Conservation (phyloP, 176 grass and related monocot genomes). For the Secale cereale region DNA sequence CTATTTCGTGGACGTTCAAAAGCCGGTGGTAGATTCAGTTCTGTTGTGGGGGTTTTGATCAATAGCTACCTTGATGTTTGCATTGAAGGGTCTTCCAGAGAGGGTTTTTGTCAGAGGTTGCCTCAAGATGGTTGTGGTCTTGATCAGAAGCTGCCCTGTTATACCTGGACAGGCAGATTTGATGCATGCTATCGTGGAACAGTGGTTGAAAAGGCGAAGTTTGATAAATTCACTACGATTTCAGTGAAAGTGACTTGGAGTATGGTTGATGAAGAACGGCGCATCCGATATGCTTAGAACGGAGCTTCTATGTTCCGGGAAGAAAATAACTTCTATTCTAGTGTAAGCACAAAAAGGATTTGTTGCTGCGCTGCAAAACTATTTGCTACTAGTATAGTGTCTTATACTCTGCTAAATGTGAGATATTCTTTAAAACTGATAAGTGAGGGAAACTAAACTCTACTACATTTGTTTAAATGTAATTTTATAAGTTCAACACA, state of each 20-base stretch:
- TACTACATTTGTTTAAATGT: no score
- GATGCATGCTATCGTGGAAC: constrained; percentile 5
- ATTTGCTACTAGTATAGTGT: no score
- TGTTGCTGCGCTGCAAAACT: no score
- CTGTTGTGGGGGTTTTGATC: background rate
- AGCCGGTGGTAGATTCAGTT: constrained; percentile 1
- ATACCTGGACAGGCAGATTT: background rate
- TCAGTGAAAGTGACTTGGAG: constrained; percentile 16
- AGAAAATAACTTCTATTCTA: no score
- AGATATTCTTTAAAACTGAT: no score
- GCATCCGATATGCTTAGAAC: no score
- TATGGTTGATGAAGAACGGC: background rate
- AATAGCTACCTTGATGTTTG: constrained; percentile 17
- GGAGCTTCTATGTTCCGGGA: no score
- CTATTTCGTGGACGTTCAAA: background rate
- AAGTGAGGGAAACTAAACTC: no score
- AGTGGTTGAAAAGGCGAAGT: background rate
- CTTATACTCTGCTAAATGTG: no score
- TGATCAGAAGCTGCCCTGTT: background rate
- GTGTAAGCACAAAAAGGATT: no score
- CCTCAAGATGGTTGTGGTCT: background rate
- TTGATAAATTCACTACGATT: background rate
- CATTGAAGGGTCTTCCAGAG: background rate
- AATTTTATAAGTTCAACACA: no score
- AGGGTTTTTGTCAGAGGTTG: no score